Evolutionary conservation across 495 filamentous ascomycete genomes (phyloP), one percentile per base, ranked within the genome.

Genomic region (Aspergillus homomorphus): DNA sequence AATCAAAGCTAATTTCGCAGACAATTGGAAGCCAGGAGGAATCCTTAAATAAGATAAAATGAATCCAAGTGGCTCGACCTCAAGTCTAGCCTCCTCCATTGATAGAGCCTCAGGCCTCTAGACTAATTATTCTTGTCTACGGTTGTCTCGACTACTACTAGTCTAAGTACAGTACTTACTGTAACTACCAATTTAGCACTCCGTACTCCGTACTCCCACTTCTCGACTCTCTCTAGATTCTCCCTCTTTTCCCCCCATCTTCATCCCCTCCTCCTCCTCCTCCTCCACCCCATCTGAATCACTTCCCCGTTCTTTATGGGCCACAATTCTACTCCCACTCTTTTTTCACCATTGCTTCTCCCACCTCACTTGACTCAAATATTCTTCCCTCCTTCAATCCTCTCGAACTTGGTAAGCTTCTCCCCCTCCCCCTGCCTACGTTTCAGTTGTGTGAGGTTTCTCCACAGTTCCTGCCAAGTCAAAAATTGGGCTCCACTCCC

Each of bases 391-490:
- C 45, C 21, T 54, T 44, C 43, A 45, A 55, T 12, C 4, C 46
- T 3, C 26, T 28, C 4, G 4, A 28, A 58, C 26, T 44, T 56
- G 61, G 53, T 64, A 60, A 61, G 51, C 62, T 58, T 52, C 48
- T 53, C 50, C 51, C 51, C 19, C 44, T 9, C 52, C 52, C 38
- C 28, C 51, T 56, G 52, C 55, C 55, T 61, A 56, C 52, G 51
- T 62, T 66, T 30, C 18, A 53, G 33, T 48, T 42, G 22, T 62
- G 48, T 42, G 19, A 19, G 1, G 19, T 21, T 60, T 60, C 65
- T 67, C 65, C 65, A 64, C 65, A 64, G 65, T 67, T 67, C 65
- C 62, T 54, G 65, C 62, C 62, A 67, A 57, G 51, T 56, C 51
- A 62, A 54, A 51, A 66, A 58, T 53, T 55, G 42, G 52, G 58